Percentiles rank a stretch among this genome's conserved stretches.
Evolutionary conservation across 805 yeast genomes (phyloP).

Genomic region (Wickerhamiella nectarea): DNA sequence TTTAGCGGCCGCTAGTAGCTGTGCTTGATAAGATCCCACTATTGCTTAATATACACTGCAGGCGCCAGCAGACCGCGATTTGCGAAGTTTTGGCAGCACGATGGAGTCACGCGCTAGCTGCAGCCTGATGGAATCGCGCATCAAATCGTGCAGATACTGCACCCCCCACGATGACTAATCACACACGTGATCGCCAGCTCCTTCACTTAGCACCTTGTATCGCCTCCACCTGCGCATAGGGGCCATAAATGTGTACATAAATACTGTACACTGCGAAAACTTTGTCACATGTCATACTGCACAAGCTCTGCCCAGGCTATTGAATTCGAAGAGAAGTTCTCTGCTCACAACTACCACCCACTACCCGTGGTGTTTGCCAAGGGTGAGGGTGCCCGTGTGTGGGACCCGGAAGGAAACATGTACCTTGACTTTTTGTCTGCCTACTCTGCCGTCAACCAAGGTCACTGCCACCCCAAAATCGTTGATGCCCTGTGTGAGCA

Average conservation of each 20-base stretch:
- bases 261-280: neutral
- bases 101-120: too few species aligned
- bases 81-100: too few species aligned
- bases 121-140: too few species aligned
- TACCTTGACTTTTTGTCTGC: conserved; percentile 88
- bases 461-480: conserved; percentile 94
- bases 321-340: conserved; percentile 59
- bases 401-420: conserved; percentile 97
- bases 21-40: too few species aligned
- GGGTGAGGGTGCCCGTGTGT: conserved; percentile 83
- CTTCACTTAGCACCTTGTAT: conserved; percentile 7
- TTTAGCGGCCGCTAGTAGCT: too few species aligned
- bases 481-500: conserved; percentile 74
- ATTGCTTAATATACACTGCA: too few species aligned
- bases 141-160: too few species aligned
- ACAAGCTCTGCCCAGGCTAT: conserved; percentile 52
- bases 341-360: conserved; percentile 96
- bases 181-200: conserved; percentile 11
- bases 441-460: conserved; percentile 95
- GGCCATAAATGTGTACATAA: conserved; percentile 1
- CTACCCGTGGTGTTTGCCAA: conserved; percentile 83
- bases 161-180: too few species aligned
- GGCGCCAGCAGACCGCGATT: too few species aligned
- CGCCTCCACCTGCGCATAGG: conserved; percentile 14
- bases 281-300: conserved; percentile 9